These are phyloP conservation scores for Paramecium biaurelia DNA, from an alignment of 73 alveolate species.

Conservation along the genomic window DNA sequence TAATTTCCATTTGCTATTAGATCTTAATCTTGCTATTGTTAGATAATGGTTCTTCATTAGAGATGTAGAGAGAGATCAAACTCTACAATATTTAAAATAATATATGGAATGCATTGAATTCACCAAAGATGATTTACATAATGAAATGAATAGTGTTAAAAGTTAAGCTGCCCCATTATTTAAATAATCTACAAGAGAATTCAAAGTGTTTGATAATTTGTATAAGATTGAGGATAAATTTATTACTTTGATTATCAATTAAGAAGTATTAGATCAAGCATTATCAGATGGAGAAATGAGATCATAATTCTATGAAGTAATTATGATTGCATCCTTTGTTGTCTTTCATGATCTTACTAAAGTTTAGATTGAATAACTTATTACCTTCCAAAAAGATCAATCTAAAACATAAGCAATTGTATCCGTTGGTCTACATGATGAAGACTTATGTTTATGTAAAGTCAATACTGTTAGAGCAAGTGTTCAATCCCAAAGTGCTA, in stretches of 20 bases:
- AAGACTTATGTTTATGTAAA: constrained; percentile 11
- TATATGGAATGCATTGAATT: constrained; percentile 50
- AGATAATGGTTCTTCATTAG: constrained; percentile 31
- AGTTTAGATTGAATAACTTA: neutral
- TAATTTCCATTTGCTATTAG: constrained; percentile 20
- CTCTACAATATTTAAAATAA: neutral
- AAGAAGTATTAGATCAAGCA: neutral
- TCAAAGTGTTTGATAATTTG: constrained; percentile 20
- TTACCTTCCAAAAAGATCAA: neutral
- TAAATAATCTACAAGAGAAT: constrained; percentile 14
- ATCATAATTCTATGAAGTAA: neutral
- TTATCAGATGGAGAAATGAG: neutral
- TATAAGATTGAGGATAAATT: constrained; percentile 42
- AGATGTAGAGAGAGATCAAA: constrained; percentile 33
- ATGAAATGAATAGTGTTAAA: constrained; percentile 13
- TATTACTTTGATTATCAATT: neutral
- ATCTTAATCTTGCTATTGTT: constrained; percentile 8
- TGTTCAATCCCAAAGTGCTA: neutral
- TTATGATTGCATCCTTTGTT: constrained; percentile 38
- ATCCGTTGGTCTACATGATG: constrained; percentile 1
- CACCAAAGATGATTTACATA: constrained; percentile 18
- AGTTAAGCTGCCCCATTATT: constrained; percentile 13
- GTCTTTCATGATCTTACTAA: neutral
- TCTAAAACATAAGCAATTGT: neutral
- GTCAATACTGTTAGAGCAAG: constrained; percentile 9